Percentiles rank a stretch among this genome's conserved stretches.
phyloP scores from a whole-genome alignment of 106 monocot species.

The Agapanthus africanus region DNA sequence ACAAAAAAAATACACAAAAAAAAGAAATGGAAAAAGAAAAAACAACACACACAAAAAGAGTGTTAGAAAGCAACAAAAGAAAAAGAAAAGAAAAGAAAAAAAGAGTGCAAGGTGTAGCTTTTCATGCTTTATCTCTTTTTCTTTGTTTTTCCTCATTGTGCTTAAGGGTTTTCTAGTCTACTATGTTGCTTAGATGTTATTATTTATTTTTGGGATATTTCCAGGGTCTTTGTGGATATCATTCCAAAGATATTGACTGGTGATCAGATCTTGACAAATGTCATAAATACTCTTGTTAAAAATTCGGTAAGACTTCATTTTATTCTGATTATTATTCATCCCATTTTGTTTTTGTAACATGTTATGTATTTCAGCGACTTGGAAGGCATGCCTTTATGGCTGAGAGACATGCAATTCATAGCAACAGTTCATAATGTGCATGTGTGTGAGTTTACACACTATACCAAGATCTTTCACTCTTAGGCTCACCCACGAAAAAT shows the following conservation, averaged over 20 bases:
- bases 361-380: neutral
- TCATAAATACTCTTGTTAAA: slow-evolving; percentile 26
- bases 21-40: too few species aligned
- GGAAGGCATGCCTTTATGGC: neutral
- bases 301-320: slow-evolving; percentile 35
- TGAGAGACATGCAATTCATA: neutral
- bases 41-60: too few species aligned
- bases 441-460: neutral
- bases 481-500: too few species aligned
- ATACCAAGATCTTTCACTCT: neutral
- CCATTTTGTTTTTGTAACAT: neutral
- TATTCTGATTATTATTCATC: neutral
- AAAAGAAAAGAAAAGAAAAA: too few species aligned
- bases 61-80: too few species aligned
- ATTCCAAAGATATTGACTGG: slow-evolving; percentile 67
- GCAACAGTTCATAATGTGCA: neutral
- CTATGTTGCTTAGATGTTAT: neutral
- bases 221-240: slow-evolving; percentile 71
- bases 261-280: slow-evolving; percentile 28
- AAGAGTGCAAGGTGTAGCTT: too few species aligned
- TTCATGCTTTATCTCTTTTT: neutral
- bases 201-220: too few species aligned
- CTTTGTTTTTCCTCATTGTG: neutral
- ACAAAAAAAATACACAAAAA: too few species aligned
- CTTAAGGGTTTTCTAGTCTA: neutral